Evolutionary conservation across 2,329 filamentous ascomycete species (phyloP).

Genomic region (Cladosporium sp.): DNA sequence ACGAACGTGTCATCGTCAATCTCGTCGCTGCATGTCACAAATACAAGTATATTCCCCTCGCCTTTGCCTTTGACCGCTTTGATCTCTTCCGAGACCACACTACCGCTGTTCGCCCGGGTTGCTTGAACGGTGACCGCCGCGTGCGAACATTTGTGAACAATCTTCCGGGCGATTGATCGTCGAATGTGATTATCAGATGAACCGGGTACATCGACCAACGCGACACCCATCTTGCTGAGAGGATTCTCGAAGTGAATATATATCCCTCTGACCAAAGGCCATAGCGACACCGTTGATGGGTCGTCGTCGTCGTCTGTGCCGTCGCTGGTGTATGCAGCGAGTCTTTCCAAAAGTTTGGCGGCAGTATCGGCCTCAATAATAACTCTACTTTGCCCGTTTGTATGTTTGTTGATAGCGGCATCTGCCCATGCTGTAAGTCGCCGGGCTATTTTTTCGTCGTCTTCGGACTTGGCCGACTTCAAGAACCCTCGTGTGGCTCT

Average conservation of each 20-base stretch:
- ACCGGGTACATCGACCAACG: conserved; percentile 21
- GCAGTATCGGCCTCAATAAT: conserved; percentile 12
- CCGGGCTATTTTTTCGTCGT: background rate
- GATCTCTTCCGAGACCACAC: background rate
- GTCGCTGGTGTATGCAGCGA: conserved; percentile 14
- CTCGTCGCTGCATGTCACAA: conserved; percentile 4
- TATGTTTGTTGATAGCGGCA: background rate
- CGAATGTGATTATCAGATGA: conserved; percentile 18
- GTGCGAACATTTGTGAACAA: conserved; percentile 16
- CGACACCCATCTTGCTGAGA: conserved; percentile 17
- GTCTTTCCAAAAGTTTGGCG: conserved; percentile 12
- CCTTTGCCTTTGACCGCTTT: conserved; percentile 3
- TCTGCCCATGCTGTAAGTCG: background rate
- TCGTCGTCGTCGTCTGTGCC: background rate
- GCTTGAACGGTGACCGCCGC: background rate
- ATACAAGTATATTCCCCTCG: background rate
- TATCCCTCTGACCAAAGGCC: conserved; percentile 21
- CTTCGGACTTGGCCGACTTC: background rate
- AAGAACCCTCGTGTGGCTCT: conserved; percentile 2
- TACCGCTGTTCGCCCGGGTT: background rate
- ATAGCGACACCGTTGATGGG: conserved; percentile 5
- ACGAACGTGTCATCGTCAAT: background rate
- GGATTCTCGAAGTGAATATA: conserved; percentile 16
- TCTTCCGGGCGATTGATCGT: conserved; percentile 5
- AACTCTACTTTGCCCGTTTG: conserved; percentile 5